These are phyloP conservation scores for Nemania serpens DNA, from an alignment of 2,329 filamentous ascomycete species.

Conservation along the genomic window DNA sequence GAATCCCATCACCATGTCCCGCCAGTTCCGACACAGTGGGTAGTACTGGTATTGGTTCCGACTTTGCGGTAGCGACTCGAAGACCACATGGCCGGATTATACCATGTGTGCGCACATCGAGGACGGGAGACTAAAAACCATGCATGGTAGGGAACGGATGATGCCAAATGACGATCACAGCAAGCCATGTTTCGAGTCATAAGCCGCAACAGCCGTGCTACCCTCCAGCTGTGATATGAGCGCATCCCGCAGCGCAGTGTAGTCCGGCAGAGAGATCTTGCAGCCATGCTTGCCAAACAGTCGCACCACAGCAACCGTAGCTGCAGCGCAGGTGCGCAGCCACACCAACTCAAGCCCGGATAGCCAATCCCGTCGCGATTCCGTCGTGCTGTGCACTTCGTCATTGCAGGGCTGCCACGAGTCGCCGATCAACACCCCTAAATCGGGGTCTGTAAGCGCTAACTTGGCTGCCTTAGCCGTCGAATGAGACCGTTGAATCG, in stretches of 20 bases:
- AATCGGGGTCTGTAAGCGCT: conserved; percentile 24
- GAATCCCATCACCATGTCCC: conserved; percentile 1
- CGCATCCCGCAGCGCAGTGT: conserved; percentile 7
- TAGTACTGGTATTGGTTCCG: neutral
- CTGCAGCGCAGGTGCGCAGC: conserved; percentile 15
- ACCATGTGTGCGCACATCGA: neutral
- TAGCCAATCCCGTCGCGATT: conserved; percentile 15
- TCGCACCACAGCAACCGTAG: conserved; percentile 15
- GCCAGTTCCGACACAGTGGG: conserved; percentile 15
- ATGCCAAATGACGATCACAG: conserved; percentile 3
- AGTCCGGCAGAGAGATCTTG: conserved; percentile 18
- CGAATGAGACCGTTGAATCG: conserved; percentile 22
- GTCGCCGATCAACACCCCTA: conserved; percentile 18
- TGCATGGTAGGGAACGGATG: neutral
- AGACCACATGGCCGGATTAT: conserved; percentile 10
- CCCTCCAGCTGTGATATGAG: conserved; percentile 11
- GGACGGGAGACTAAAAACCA: neutral
- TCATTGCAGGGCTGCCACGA: conserved; percentile 31
- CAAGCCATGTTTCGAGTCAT: conserved; percentile 18
- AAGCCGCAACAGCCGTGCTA: conserved; percentile 14
- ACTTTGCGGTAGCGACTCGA: conserved; percentile 6
- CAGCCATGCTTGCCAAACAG: conserved; percentile 18
- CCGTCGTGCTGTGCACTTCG: neutral
- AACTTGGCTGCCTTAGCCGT: conserved; percentile 11
- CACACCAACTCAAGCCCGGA: neutral